Base-by-base conservation (phyloP, 2,329 filamentous ascomycete species). In the Setomelanomma holmii region DNA sequence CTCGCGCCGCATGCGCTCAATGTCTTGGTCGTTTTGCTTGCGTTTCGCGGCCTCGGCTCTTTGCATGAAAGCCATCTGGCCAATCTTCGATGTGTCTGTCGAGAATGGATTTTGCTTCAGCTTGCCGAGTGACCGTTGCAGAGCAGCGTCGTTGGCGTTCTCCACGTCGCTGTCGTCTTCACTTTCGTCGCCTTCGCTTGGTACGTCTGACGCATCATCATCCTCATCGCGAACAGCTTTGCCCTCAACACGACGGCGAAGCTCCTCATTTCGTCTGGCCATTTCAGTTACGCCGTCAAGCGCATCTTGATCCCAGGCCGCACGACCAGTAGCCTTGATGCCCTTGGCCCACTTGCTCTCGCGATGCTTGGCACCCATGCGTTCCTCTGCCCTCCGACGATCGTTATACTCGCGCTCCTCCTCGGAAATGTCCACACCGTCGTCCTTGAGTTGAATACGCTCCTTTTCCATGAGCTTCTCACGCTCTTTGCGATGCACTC, bases 321-420 rank as follows among this genome's bases (percentile, higher is more conserved):
- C 89, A 42, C 90, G 86, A 40, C 92, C 91, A 33, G 85, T 88
- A 64, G 89, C 87, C 69, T 90, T 90, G 53, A 92, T 82, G 51
- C 88, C 85, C 80, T 96, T 96, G 33, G 92, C 91, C 91, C 92
- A 96, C 69, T 92, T 96, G 78, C 90, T 95, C 46, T 96, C 90
- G 59, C 87, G 86, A 75, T 96, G 92, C 61, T 91, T 88, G 12
- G 89, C 86, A 17, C 91, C 89, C 81, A 96, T 93, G 66, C 93
- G 84, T 72, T 93, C 91, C 64, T 92, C 85, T 1, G 93, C 93
- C 60, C 93, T 82, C 53, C 86, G 83, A 21, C 91, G 86, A 69
- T 96, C 91, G 54, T 83, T 83, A 56, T 78, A 79, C 67, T 89
- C 86, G 49, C 81, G 77, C 57, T 89, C 87, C 58, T 87, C 84